A percentile compares a stretch with the other conserved stretches of the same genome.
Evolutionary conservation across 2,329 filamentous ascomycete genomes (phyloP).

Genomic region (Calonectria honghensis): DNA sequence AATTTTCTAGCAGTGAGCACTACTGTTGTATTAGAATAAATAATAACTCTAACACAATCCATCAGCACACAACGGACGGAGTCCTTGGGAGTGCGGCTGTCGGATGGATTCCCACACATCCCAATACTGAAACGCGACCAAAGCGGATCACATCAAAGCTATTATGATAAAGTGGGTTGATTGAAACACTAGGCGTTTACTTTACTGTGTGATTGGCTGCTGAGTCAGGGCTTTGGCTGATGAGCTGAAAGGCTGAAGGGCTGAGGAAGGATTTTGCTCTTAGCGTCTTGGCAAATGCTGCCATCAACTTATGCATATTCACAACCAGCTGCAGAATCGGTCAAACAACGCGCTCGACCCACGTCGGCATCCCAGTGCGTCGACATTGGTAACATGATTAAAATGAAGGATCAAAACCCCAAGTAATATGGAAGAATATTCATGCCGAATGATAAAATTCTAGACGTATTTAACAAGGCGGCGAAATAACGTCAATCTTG

Average conservation of each 20-base stretch:
- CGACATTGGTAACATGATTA: background rate
- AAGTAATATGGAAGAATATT: conserved; percentile 1
- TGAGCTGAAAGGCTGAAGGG: conserved; percentile 2
- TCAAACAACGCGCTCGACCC: background rate
- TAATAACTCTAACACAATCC: no score
- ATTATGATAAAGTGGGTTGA: background rate
- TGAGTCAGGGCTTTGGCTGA: background rate
- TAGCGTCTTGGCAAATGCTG: background rate
- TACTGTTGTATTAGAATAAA: no score
- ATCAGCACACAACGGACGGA: background rate
- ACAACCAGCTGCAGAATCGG: background rate
- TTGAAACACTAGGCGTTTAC: background rate
- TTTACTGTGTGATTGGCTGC: background rate
- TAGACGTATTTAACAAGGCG: background rate
- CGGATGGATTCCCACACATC: background rate
- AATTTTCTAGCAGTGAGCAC: no score
- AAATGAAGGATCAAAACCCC: background rate
- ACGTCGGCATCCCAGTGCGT: background rate
- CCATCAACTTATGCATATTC: background rate
- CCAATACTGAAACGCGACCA: background rate
- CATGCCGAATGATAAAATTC: background rate
- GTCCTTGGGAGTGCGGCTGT: background rate
- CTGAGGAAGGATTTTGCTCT: background rate
- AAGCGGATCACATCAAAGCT: background rate
- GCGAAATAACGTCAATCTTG: background rate